Evolutionary conservation across 148 eudicot species (phyloP).

Genomic region (Chenopodium berlandieri): DNA sequence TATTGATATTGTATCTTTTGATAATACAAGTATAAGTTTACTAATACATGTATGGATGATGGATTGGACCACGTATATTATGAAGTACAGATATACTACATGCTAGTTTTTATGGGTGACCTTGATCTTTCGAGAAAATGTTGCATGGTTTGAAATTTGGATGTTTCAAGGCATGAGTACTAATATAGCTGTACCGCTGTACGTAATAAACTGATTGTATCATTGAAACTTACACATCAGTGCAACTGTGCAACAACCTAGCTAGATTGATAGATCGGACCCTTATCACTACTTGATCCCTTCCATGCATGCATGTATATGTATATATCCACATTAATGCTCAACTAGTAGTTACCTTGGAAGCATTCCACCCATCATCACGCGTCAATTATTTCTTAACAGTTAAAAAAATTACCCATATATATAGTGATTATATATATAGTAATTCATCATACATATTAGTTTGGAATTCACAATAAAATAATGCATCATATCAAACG

Average conservation of each 20-base stretch:
- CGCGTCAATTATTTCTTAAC: too few species aligned
- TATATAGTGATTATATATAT: too few species aligned
- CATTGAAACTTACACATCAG: neutral
- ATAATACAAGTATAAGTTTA: neutral
- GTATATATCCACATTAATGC: neutral
- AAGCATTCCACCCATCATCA: neutral
- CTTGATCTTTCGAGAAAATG: constrained; percentile 1
- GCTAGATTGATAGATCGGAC: neutral
- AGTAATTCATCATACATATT: too few species aligned
- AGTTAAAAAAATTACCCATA: too few species aligned
- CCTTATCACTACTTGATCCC: neutral
- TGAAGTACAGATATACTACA: neutral
- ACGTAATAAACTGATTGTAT: constrained; percentile 9
- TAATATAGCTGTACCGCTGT: neutral
- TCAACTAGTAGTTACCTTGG: neutral
- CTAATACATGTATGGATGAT: neutral
- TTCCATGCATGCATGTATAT: neutral
- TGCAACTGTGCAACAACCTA: neutral
- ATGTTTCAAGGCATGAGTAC: neutral
- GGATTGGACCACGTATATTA: constrained; percentile 20
- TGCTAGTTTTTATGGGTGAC: constrained; percentile 1
- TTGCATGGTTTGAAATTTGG: constrained; percentile 18
- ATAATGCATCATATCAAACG: too few species aligned
- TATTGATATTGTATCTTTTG: neutral
- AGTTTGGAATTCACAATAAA: too few species aligned